A percentile compares a stretch with the other conserved stretches of the same genome.
Evolutionary conservation across 305 asterid genomes (phyloP).

Genomic region (Fraxinus paxiana): DNA sequence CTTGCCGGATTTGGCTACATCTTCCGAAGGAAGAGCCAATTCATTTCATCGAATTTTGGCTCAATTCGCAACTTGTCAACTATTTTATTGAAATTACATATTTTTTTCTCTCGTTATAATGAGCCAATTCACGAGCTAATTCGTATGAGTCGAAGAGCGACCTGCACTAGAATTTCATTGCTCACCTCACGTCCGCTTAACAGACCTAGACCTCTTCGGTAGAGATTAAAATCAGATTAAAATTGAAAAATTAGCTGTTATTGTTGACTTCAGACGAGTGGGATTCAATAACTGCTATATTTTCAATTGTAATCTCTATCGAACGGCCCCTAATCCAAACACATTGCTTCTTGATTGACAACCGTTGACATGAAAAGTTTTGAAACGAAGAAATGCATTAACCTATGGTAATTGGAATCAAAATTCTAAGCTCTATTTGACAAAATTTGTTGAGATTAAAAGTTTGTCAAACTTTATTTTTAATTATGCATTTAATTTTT

Average conservation of each 20-base stretch:
- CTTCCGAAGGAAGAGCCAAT: neutral
- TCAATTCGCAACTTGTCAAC: neutral
- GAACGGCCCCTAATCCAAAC: neutral
- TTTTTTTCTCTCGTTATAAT: neutral
- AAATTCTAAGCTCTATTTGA: neutral
- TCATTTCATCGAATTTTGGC: neutral
- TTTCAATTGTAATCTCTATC: too few species aligned
- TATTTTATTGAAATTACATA: too few species aligned
- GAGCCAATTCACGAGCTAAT: too few species aligned
- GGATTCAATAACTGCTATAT: too few species aligned
- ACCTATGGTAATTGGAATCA: neutral
- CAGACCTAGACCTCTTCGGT: neutral
- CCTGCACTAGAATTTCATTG: neutral
- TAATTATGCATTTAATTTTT: neutral
- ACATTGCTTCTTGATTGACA: neutral
- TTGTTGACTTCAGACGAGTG: too few species aligned
- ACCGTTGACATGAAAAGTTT: neutral
- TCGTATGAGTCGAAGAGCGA: neutral
- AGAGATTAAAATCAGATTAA: too few species aligned
- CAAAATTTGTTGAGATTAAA: neutral
- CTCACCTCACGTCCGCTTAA: neutral
- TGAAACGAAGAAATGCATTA: neutral
- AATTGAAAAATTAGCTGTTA: too few species aligned
- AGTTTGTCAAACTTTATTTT: neutral
- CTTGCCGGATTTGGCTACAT: neutral